phyloP scores from a whole-genome alignment of 495 filamentous ascomycete genomes.

The Hyaloscypha bicolor region DNA sequence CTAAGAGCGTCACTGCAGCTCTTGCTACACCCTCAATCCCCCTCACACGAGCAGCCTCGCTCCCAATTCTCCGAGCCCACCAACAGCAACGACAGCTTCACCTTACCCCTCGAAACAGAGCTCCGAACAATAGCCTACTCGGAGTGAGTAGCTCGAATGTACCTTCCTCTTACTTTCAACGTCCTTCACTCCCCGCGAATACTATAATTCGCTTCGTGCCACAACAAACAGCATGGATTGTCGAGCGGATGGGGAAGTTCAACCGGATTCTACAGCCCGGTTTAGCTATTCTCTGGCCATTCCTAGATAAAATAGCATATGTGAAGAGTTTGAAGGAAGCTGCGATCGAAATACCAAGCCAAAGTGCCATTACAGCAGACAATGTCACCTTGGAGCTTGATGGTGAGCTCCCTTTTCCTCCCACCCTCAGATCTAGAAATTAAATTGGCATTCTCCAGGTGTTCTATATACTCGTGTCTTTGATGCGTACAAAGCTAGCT shows the following conservation, averaged over 20 bases:
- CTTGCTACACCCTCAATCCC: conserved; percentile 8
- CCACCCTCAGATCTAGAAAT: background rate
- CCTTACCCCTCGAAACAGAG: conserved; percentile 4
- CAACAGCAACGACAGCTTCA: conserved; percentile 31
- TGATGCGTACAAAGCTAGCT: conserved; percentile 96
- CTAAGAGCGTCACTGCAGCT: conserved; percentile 16
- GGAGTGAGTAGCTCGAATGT: conserved; percentile 35
- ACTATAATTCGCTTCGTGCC: conserved; percentile 96
- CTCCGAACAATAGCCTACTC: conserved; percentile 25
- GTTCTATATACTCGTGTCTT: conserved; percentile 87
- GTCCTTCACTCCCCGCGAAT: conserved; percentile 76
- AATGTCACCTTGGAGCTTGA: conserved; percentile 97
- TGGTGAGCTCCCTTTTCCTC: conserved; percentile 57
- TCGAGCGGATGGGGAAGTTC: conserved; percentile 98
- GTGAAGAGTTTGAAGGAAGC: conserved; percentile 96
- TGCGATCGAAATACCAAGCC: conserved; percentile 93
- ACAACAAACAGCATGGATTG: conserved; percentile 98
- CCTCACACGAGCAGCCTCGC: conserved; percentile 2
- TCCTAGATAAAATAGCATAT: conserved; percentile 95
- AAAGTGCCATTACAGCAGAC: conserved; percentile 96
- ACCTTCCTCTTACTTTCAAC: conserved; percentile 60
- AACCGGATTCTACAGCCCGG: conserved; percentile 89
- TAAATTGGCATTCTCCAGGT: background rate
- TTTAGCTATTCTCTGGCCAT: conserved; percentile 84
- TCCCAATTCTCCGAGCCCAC: conserved; percentile 13